Percentiles rank a stretch among this genome's conserved stretches.
Conservation (phyloP, 306 rosid species). For the Castanea crenata region DNA sequence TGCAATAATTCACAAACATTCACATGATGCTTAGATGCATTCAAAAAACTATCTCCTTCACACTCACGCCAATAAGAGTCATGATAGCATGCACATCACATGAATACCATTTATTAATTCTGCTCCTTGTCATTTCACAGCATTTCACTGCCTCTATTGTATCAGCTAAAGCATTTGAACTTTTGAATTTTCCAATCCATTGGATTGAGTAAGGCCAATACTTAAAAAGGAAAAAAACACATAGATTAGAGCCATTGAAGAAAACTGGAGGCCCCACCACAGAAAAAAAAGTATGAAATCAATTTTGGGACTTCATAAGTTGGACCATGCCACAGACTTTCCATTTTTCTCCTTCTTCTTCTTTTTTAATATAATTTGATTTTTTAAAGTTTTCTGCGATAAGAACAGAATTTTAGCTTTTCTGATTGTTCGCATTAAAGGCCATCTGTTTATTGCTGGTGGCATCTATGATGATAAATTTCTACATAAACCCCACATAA, state of each 20-base stretch:
- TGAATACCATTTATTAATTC: conserved; percentile 3
- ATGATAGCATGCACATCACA: conserved; percentile 4
- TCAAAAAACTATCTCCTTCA: neutral
- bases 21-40: conserved; percentile 8
- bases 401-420: conserved; percentile 9
- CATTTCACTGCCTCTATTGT: neutral
- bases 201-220: neutral
- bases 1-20: conserved; percentile 13
- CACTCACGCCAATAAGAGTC: neutral
- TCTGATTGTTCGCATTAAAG: conserved; percentile 1
- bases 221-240: neutral
- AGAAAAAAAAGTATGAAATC: neutral
- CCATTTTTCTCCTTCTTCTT: neutral
- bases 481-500: conserved; percentile 10
- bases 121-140: conserved; percentile 2
- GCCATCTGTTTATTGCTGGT: conserved; percentile 14
- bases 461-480: conserved; percentile 4
- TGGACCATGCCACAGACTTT: neutral
- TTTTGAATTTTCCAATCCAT: conserved; percentile 2
- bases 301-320: conserved; percentile 10
- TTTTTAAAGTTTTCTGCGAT: neutral
- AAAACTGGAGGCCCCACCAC: conserved; percentile 1
- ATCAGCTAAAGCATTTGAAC: neutral
- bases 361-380: neutral
- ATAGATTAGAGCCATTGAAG: neutral